A percentile compares a stretch with the other conserved stretches of the same genome.
These are phyloP conservation scores for Pseudisothecium myosuroides DNA, from an alignment of 225 moss, liverwort and hornwort genomes.

Conservation along the genomic window DNA sequence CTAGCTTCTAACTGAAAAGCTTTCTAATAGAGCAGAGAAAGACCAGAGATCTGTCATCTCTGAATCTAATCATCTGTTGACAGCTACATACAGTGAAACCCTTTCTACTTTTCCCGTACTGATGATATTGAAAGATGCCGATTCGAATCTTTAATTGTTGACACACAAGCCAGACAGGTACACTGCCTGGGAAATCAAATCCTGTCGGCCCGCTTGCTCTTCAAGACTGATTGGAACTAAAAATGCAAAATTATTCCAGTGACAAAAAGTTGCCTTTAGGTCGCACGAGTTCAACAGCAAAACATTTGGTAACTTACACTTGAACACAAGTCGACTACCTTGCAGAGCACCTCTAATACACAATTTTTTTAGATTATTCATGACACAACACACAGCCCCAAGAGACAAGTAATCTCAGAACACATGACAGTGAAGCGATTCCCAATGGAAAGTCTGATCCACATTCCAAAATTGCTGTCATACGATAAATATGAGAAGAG, in stretches of 20 bases:
- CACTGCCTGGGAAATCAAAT: background rate
- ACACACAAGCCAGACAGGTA: background rate
- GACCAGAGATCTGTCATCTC: background rate
- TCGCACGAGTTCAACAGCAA: background rate
- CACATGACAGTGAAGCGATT: background rate
- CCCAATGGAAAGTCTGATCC: background rate
- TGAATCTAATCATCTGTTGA: background rate
- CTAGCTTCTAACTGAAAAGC: background rate
- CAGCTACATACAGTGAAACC: background rate
- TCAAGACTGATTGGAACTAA: background rate
- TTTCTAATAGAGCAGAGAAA: background rate
- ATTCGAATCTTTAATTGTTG: background rate
- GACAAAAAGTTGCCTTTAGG: background rate
- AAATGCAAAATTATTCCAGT: background rate
- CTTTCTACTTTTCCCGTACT: background rate
- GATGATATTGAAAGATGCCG: background rate
- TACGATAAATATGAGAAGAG: background rate
- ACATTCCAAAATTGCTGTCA: background rate
- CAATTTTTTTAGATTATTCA: background rate
- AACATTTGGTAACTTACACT: background rate
- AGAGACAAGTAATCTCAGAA: background rate
- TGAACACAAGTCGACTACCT: background rate
- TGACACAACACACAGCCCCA: background rate
- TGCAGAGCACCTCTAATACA: background rate
- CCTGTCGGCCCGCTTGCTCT: background rate